Conservation (phyloP, 495 filamentous ascomycete species). For the Hyaloscypha bicolor region DNA sequence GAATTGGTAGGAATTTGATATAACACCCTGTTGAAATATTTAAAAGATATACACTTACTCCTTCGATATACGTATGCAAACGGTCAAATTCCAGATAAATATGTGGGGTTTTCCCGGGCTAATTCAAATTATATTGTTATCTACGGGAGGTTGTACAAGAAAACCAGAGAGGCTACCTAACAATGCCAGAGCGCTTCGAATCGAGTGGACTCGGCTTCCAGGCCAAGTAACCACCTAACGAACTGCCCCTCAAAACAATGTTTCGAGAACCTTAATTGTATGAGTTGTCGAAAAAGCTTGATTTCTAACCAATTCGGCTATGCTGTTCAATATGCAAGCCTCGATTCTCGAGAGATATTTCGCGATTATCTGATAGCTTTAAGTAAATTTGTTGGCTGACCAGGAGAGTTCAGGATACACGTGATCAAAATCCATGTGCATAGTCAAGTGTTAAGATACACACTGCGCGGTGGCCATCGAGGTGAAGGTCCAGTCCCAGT, state of each 20-base stretch:
- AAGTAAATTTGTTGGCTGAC: neutral
- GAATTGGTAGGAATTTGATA: too few species aligned
- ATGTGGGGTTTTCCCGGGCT: neutral
- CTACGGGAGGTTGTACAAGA: neutral
- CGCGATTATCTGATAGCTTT: neutral
- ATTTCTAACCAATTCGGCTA: neutral
- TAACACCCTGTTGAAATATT: too few species aligned
- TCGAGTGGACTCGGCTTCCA: neutral
- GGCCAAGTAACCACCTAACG: neutral
- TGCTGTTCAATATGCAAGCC: neutral
- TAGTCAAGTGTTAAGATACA: neutral
- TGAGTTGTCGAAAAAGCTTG: neutral
- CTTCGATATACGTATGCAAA: too few species aligned
- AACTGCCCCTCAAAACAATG: neutral
- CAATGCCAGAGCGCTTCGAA: neutral
- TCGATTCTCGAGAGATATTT: neutral
- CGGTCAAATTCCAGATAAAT: too few species aligned
- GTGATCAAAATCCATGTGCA: neutral
- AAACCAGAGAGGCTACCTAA: neutral
- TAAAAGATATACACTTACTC: too few species aligned
- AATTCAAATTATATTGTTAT: slow-evolving; percentile 1
- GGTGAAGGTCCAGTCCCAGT: too few species aligned
- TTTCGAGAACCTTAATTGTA: neutral
- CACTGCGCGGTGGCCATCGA: too few species aligned
- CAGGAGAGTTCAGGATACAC: neutral